Percentiles rank a stretch among this genome's conserved stretches.
These are phyloP conservation scores for Vachellia collinsii DNA, from an alignment of 306 rosid species.

Conservation along the genomic window DNA sequence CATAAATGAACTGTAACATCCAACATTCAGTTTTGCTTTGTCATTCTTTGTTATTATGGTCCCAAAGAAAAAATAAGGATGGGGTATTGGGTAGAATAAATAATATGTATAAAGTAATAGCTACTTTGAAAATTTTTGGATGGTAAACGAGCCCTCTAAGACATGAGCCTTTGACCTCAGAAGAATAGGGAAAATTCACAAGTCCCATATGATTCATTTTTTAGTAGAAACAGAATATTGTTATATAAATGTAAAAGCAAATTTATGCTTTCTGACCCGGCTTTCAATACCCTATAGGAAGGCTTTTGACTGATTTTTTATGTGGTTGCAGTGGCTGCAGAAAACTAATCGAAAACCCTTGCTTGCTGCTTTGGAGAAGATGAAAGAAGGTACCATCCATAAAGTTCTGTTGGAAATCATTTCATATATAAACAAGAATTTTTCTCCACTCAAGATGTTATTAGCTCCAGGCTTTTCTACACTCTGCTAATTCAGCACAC, in stretches of 20 bases:
- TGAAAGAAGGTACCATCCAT: conserved; percentile 84
- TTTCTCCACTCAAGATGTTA: neutral
- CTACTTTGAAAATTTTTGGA: neutral
- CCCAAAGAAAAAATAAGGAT: neutral
- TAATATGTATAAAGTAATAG: neutral
- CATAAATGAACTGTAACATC: neutral
- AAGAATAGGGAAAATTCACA: neutral
- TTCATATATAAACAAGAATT: conserved; percentile 22
- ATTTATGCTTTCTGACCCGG: neutral
- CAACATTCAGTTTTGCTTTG: neutral
- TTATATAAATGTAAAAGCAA: neutral
- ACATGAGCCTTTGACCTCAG: neutral
- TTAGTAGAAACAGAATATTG: neutral
- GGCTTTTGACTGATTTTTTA: conserved; percentile 32
- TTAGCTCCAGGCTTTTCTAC: conserved; percentile 5
- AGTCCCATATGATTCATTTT: neutral
- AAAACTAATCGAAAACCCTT: conserved; percentile 91
- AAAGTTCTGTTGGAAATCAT: conserved; percentile 7
- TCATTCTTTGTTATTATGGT: neutral
- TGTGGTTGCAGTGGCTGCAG: conserved; percentile 74
- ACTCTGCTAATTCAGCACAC: conserved; percentile 25
- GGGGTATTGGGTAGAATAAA: neutral
- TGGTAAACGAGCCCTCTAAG: neutral
- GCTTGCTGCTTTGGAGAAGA: conserved; percentile 94
- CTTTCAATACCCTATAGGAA: neutral